phyloP scores from a whole-genome alignment of 106 monocot species.

The Agapanthus africanus region DNA sequence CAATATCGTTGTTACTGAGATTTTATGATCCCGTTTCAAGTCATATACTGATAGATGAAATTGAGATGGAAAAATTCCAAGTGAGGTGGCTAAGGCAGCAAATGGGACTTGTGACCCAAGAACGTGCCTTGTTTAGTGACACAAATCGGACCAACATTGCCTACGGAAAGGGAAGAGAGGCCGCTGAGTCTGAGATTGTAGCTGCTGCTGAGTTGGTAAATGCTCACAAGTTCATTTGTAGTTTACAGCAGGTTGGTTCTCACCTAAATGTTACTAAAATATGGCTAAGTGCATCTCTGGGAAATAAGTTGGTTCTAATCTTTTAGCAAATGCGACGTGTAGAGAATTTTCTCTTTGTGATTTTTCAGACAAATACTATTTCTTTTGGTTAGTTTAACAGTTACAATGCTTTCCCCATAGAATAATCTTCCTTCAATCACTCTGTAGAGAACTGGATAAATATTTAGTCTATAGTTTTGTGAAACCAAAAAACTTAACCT shows the following conservation, averaged over 20 bases:
- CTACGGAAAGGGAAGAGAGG: slow-evolving; percentile 15
- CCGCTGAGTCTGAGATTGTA: slow-evolving; percentile 13
- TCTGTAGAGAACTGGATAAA: no score
- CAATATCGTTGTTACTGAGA: slow-evolving; percentile 12
- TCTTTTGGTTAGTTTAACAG: no score
- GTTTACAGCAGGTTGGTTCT: slow-evolving; percentile 16
- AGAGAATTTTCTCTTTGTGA: no score
- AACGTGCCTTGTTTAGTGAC: slow-evolving; percentile 15
- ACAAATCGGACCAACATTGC: slow-evolving; percentile 18
- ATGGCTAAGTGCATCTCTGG: not conserved
- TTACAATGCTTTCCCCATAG: not conserved
- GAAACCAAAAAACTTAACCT: no score
- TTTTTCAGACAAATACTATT: no score
- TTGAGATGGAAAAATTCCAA: slow-evolving; percentile 10
- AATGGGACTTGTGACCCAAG: slow-evolving; percentile 21
- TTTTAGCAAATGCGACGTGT: no score
- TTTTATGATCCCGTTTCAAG: slow-evolving; percentile 21
- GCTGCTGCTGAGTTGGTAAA: slow-evolving; percentile 16
- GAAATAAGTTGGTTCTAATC: not conserved
- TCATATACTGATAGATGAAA: slow-evolving; percentile 13
- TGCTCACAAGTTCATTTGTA: slow-evolving; percentile 20
- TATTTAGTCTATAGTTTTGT: no score
- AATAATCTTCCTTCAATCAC: not conserved
- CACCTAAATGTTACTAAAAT: not conserved
- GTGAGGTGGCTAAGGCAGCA: slow-evolving; percentile 18